These are phyloP conservation scores for Coniferiporia weirii DNA, from an alignment of 1,284 basidiomycete genomes.

Conservation along the genomic window DNA sequence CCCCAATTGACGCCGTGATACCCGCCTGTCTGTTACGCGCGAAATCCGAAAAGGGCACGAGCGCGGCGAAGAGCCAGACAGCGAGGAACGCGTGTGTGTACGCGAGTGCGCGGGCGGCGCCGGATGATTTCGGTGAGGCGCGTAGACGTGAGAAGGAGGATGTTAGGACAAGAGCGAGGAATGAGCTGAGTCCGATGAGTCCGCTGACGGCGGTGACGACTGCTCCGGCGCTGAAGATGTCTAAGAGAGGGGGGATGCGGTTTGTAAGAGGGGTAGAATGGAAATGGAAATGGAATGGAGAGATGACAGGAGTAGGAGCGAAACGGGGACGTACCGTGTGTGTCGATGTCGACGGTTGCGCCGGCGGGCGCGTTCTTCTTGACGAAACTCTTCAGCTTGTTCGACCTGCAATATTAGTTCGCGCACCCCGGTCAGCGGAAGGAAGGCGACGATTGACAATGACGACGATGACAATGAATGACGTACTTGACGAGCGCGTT, in stretches of 20 bases:
- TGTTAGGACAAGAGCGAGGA: conserved; percentile 28
- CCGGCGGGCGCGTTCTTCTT: conserved; percentile 24
- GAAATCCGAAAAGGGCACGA: conserved; percentile 49
- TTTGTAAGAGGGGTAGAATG: neutral
- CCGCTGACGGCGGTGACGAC: conserved; percentile 41
- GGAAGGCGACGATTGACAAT: neutral
- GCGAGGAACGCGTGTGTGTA: conserved; percentile 39
- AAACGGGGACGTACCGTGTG: conserved; percentile 22
- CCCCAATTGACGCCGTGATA: conserved; percentile 39
- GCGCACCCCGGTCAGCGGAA: neutral
- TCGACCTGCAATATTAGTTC: conserved; percentile 23
- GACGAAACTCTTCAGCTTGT: conserved; percentile 28
- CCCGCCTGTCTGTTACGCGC: conserved; percentile 44
- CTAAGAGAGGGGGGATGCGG: conserved; percentile 24
- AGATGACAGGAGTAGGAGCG: neutral
- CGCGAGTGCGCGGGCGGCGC: conserved; percentile 31
- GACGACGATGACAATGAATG: neutral
- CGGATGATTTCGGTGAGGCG: neutral
- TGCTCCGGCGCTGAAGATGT: conserved; percentile 41
- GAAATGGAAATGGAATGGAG: too few species aligned
- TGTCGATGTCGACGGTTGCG: conserved; percentile 30
- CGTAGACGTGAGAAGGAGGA: conserved; percentile 23
- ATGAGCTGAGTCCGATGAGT: conserved; percentile 37
- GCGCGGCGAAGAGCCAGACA: conserved; percentile 46
- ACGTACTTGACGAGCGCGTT: conserved; percentile 39